Base-by-base conservation (phyloP, 257 asterid species). In the Solanum habrochaites region DNA sequence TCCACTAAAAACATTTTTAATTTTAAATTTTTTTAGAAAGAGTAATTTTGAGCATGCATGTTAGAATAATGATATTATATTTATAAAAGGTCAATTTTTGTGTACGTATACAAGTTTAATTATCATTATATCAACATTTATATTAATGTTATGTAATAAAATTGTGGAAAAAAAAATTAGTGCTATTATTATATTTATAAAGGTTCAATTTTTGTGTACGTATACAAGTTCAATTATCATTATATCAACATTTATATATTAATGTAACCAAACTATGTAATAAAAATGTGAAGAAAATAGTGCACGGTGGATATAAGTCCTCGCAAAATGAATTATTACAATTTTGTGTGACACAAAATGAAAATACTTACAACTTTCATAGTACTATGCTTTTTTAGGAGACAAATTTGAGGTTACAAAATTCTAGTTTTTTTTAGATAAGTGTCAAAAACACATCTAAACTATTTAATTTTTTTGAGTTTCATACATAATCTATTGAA, bases 381-480 rank as follows among this genome's bases (percentile, higher is more conserved):
- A 21, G 23, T 6, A 52, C 23, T 52, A 2, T 52, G 60, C 60
- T 52, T 52, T 16, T 0, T 16, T 0, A 16, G 7, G 4, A 52
- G 60, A 6, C 9, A 16, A 52, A 52, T 52, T 52, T 52, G 62
- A 52, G 21, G 27, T 60, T 21, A 60, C 1, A 21, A 21, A 60
- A 3, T 60, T 60, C 1, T 21, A 1, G 0, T 58, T 35, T 35
- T 6, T 37, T 5, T 32, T 32, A 3, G 35, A 3, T 4, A 32
- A 32, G 5, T 32, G 5, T 32, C 5, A 32, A 32, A 32, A 32
- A 0, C 5, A 32, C 35, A 32, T 4, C 0, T 3, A 32, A 32
- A 32, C 0, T 32, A 32, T 32, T 32, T 0, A 3, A 1, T 0
- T 32, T 32, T 32, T 32, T 32, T 32, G 1, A 0, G 35, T 32